Percentiles rank a stretch among this genome's conserved stretches.
phyloP scores from a whole-genome alignment of 306 rosid genomes.

The Comarum palustre region DNA sequence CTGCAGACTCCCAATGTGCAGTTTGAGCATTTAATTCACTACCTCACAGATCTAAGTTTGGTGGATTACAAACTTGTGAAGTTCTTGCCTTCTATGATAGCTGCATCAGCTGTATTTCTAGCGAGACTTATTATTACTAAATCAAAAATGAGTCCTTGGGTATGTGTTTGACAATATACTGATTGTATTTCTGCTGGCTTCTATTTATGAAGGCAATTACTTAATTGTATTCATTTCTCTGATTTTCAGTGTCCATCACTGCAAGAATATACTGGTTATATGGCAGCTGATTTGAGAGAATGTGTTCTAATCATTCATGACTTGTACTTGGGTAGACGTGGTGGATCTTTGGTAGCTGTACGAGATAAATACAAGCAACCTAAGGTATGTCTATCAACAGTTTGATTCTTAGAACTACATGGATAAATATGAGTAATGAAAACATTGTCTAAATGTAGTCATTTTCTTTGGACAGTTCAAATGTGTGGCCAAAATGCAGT shows the following conservation, averaged over 20 bases:
- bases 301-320: constrained; percentile 64
- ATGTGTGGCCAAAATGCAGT: constrained; percentile 57
- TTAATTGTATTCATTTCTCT: constrained; percentile 18
- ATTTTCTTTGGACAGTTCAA: constrained; percentile 53
- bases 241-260: constrained; percentile 39
- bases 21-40: constrained; percentile 60
- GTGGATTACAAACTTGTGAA: constrained; percentile 76
- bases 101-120: constrained; percentile 69
- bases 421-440: not conserved
- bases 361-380: constrained; percentile 86
- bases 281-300: constrained; percentile 59
- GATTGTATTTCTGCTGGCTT: not conserved
- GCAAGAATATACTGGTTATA: constrained; percentile 49
- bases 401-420: not conserved
- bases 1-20: constrained; percentile 48
- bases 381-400: constrained; percentile 43
- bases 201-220: not conserved
- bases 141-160: constrained; percentile 72
- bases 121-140: constrained; percentile 52
- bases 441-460: constrained; percentile 16
- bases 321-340: constrained; percentile 67
- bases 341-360: constrained; percentile 54
- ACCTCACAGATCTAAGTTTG: constrained; percentile 81
- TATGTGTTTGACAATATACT: constrained; percentile 24
- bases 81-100: constrained; percentile 82